These are phyloP conservation scores for Ophiostoma triangulosporum DNA, from an alignment of 2,329 filamentous ascomycete genomes.

Conservation along the genomic window DNA sequence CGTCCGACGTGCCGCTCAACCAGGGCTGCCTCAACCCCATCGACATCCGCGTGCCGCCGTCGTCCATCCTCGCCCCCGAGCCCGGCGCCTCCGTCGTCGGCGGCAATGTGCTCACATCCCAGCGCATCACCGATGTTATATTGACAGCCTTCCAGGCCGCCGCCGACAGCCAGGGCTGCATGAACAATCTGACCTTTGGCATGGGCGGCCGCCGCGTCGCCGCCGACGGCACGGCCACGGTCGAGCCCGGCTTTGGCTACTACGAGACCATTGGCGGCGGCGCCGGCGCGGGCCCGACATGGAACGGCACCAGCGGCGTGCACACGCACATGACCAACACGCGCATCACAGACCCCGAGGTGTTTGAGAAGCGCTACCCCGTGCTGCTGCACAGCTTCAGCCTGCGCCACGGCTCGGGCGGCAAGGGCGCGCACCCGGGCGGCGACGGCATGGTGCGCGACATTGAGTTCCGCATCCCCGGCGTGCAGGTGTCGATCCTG, in stretches of 20 bases:
- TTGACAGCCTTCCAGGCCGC: conserved; percentile 19
- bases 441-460: conserved; percentile 24
- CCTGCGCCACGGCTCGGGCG: conserved; percentile 20
- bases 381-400: conserved; percentile 21
- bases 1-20: conserved; percentile 26
- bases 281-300: conserved; percentile 20
- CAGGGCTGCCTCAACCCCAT: conserved; percentile 25
- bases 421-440: conserved; percentile 19
- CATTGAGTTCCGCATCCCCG: conserved; percentile 21
- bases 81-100: conserved; percentile 17
- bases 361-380: conserved; percentile 24
- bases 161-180: conserved; percentile 21
- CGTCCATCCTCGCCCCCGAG: conserved; percentile 22
- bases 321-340: conserved; percentile 23
- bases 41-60: conserved; percentile 20
- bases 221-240: conserved; percentile 12
- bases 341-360: conserved; percentile 21
- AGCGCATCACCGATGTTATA: conserved; percentile 23
- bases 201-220: conserved; percentile 5
- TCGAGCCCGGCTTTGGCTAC: conserved; percentile 19
- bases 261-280: conserved; percentile 24
- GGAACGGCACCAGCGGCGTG: conserved; percentile 19
- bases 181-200: conserved; percentile 24
- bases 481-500: conserved; percentile 22
- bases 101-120: conserved; percentile 28